Base-by-base conservation (phyloP, 164 flowering plant species). In the Macadamia tetraphylla region DNA sequence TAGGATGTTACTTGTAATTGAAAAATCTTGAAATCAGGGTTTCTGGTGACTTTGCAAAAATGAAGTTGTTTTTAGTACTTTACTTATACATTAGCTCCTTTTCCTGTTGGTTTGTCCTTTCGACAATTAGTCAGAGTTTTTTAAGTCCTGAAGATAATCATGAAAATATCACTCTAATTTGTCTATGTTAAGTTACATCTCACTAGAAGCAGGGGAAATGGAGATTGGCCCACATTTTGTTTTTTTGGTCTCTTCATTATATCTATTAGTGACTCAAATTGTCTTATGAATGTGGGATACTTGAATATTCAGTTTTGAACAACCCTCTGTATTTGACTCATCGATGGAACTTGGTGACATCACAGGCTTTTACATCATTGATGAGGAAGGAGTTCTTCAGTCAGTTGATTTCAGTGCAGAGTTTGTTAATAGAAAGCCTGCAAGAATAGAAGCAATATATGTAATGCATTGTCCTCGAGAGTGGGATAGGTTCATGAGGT, bases 401-500 rank as follows among this genome's bases (percentile, higher is more conserved):
- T 88, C 99, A 14, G 91, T 85, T 65, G 94, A 88, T 82, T 97
- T 94, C 4, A 92, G 55, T 75, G 99, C 99, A 31, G 86, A 86
- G 67, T 94, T 90, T 60, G 79, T 92, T 14, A 90, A 90, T 55
- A 97, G 99, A 17, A 94, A 89, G 73, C 99, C 97, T 29, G 79
- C 95, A 13, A 84, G 81, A 29, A 80, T 94, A 68, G 99, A 90
- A 78, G 99, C 99, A 1, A 94, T 86, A 75, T 89, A 94, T 71
- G 49, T 92, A 6, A 94, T 92, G 97, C 79, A 97, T 70, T 76
- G 74, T 30, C 87, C 97, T 1, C 73, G 83, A 65, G 97, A 92
- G 23, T 94, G 97, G 99, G 99, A 94, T 74, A 78, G 97, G 73
- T 94, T 94, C 81, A 94, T 94, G 99, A 87, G 97, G 67, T 94